Percentiles rank a stretch among this genome's conserved stretches.
Evolutionary conservation across 2,329 filamentous ascomycete genomes (phyloP).

Genomic region (Geosmithia putterillii): DNA sequence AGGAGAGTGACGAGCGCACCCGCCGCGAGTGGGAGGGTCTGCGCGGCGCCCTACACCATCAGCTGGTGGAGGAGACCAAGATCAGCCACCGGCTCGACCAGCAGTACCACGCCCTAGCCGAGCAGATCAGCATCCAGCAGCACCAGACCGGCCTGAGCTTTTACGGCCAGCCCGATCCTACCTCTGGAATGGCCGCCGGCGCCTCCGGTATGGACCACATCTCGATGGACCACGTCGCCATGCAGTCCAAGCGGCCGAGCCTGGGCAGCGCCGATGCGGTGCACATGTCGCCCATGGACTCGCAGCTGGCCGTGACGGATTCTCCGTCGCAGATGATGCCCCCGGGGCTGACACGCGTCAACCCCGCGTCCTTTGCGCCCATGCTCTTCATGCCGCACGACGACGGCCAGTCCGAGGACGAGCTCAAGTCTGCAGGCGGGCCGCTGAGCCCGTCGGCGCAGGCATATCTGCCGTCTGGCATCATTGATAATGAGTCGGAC

Average conservation of each 20-base stretch:
- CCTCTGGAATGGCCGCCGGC: too few relatives aligned
- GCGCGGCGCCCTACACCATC: constrained; percentile 39
- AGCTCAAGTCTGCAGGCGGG: constrained; percentile 49
- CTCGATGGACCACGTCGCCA: constrained; percentile 24
- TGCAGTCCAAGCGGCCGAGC: constrained; percentile 35
- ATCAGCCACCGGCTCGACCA: constrained; percentile 31
- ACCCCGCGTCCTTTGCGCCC: constrained; percentile 32
- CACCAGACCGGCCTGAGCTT: constrained; percentile 29
- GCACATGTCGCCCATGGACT: constrained; percentile 22
- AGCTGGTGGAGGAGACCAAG: constrained; percentile 33
- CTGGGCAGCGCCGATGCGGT: constrained; percentile 32
- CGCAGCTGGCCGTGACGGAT: constrained; percentile 21
- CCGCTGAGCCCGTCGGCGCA: constrained; percentile 69
- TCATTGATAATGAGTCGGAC: constrained; percentile 51
- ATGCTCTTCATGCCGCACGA: constrained; percentile 35
- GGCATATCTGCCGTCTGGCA: constrained; percentile 57
- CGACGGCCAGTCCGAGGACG: constrained; percentile 39
- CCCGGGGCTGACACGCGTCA: constrained; percentile 1
- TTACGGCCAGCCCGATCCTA: constrained; percentile 31
- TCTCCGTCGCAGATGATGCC: constrained; percentile 9
- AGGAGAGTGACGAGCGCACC: constrained; percentile 35
- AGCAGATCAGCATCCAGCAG: constrained; percentile 31
- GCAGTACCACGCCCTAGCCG: constrained; percentile 30
- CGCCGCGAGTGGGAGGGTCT: constrained; percentile 43
- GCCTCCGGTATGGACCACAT: constrained; percentile 36